These are phyloP conservation scores for Metroxylon sagu DNA, from an alignment of 176 grass and related monocot species.

Conservation along the genomic window DNA sequence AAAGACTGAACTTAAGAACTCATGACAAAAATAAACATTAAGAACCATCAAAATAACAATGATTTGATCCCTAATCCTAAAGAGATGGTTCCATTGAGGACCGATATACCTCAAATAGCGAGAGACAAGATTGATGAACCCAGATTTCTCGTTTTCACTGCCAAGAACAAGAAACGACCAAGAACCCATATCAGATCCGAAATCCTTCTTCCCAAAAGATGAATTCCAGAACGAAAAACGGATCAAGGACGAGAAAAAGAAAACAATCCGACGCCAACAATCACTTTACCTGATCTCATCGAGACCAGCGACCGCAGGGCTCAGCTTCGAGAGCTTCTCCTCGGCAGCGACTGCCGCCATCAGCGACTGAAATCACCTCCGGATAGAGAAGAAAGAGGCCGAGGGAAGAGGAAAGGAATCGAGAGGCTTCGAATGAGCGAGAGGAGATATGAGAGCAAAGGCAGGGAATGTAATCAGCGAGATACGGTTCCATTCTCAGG, in stretches of 20 bases:
- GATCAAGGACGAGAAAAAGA: slow-evolving; percentile 4
- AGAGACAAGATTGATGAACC: slow-evolving; percentile 77
- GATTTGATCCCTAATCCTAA: neutral
- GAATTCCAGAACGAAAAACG: neutral
- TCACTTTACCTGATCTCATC: slow-evolving; percentile 66
- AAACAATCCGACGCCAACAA: neutral
- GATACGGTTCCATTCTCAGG: no score
- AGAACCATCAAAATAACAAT: neutral
- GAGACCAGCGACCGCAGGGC: slow-evolving; percentile 42
- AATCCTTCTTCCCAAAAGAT: neutral
- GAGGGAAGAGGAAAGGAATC: slow-evolving; percentile 9
- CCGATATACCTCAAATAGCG: slow-evolving; percentile 85
- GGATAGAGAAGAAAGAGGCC: neutral
- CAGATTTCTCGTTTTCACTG: slow-evolving; percentile 91
- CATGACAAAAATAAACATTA: neutral
- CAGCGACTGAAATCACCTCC: neutral
- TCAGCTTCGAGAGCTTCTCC: slow-evolving; percentile 52
- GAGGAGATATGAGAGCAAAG: slow-evolving; percentile 19
- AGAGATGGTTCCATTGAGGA: no score
- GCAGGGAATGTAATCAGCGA: neutral
- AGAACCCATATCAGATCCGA: slow-evolving; percentile 14
- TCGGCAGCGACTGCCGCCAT: slow-evolving; percentile 42
- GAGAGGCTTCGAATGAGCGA: slow-evolving; percentile 32
- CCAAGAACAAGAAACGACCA: slow-evolving; percentile 12
- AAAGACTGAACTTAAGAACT: neutral